phyloP scores from a whole-genome alignment of 2,329 filamentous ascomycete genomes.

The Colletotrichum cuscutae region DNA sequence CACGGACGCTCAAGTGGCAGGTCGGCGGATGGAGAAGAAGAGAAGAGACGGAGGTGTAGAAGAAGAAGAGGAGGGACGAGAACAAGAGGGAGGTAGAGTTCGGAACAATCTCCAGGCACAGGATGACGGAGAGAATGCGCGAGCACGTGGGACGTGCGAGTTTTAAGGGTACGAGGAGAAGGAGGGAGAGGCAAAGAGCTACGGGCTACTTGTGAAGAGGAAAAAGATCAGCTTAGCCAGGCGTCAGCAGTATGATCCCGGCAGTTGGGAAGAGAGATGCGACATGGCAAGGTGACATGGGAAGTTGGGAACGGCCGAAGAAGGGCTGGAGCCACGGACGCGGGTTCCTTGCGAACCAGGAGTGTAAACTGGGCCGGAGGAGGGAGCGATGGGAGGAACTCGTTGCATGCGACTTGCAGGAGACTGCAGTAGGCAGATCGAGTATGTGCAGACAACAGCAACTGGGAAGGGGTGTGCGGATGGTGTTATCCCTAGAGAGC shows the following conservation, averaged over 20 bases:
- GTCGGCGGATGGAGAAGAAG: too few relatives aligned
- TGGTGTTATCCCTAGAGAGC: background rate
- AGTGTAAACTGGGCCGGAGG: slow-evolving; percentile 1
- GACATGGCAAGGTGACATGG: background rate
- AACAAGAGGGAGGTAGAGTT: background rate
- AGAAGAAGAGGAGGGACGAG: background rate
- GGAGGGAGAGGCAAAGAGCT: background rate
- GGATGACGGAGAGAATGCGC: background rate
- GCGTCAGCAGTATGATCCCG: background rate
- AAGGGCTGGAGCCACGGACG: background rate
- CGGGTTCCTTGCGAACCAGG: background rate
- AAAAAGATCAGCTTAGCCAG: slow-evolving; percentile 8
- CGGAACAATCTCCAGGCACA: background rate
- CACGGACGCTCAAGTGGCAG: background rate
- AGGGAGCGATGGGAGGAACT: background rate
- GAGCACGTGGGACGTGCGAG: slow-evolving; percentile 30
- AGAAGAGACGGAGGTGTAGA: background rate
- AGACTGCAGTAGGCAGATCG: background rate
- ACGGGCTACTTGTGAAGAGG: background rate
- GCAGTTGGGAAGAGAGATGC: background rate
- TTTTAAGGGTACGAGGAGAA: slow-evolving; percentile 17
- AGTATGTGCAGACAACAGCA: too few relatives aligned
- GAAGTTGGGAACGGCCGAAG: background rate
- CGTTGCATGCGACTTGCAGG: background rate
- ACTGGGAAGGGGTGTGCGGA: too few relatives aligned